These are phyloP conservation scores for Cyclostephanos tholiformis DNA, from an alignment of 108 stramenopile species.

Conservation along the genomic window DNA sequence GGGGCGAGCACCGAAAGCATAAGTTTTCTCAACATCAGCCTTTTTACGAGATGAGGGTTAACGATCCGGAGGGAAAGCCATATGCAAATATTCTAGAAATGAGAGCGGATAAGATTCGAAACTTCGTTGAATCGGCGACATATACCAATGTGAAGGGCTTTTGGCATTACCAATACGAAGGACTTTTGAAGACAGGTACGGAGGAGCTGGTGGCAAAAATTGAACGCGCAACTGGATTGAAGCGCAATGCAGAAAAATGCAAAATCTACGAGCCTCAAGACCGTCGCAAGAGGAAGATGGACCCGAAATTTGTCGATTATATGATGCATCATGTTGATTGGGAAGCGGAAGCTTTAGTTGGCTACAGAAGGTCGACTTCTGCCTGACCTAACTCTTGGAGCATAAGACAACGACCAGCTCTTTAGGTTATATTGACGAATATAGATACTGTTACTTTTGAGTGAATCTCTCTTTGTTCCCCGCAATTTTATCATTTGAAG, in stretches of 20 bases:
- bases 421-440: too few species aligned
- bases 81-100: slow-evolving; percentile 84
- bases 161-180: slow-evolving; percentile 82
- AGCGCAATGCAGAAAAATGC: slow-evolving; percentile 61
- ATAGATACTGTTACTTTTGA: too few species aligned
- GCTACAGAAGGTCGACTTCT: too few species aligned
- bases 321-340: slow-evolving; percentile 80
- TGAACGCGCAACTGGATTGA: slow-evolving; percentile 69
- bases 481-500: too few species aligned
- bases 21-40: slow-evolving; percentile 78
- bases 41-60: slow-evolving; percentile 85
- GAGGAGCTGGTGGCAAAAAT: slow-evolving; percentile 64
- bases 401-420: too few species aligned
- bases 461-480: too few species aligned
- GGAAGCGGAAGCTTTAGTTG: slow-evolving; percentile 81
- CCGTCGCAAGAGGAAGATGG: slow-evolving; percentile 56
- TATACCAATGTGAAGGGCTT: slow-evolving; percentile 72
- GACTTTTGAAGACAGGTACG: slow-evolving; percentile 73
- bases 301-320: slow-evolving; percentile 64
- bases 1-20: slow-evolving; percentile 50
- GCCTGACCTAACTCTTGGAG: too few species aligned
- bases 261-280: slow-evolving; percentile 68
- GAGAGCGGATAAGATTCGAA: slow-evolving; percentile 87
- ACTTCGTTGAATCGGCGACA: slow-evolving; percentile 70
- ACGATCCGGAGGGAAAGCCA: slow-evolving; percentile 83